Conservation (phyloP, 75 land plant species). For the Picea sitchensis region DNA sequence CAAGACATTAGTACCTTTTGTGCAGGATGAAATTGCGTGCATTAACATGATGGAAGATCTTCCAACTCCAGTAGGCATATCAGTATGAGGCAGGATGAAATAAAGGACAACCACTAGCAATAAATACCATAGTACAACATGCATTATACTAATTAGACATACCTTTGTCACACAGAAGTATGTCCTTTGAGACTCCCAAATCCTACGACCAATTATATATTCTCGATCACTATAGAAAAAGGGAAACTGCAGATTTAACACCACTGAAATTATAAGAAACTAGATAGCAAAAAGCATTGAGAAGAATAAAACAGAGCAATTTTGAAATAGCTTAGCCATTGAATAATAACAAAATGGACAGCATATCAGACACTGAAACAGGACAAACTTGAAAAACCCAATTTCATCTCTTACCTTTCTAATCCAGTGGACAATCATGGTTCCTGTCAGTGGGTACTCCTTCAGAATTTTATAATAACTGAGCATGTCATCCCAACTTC, state of each 20-base stretch:
- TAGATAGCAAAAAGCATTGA: background rate
- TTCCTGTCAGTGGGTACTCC: conserved; percentile 66
- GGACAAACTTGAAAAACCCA: too few relatives aligned
- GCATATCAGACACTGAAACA: too few relatives aligned
- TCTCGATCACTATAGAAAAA: conserved; percentile 95
- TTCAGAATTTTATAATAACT: conserved; percentile 45
- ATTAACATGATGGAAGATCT: too few relatives aligned
- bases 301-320: background rate
- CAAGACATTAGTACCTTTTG: too few relatives aligned
- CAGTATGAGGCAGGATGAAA: too few relatives aligned
- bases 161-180: conserved; percentile 94
- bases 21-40: too few relatives aligned
- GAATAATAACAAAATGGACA: too few relatives aligned
- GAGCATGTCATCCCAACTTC: conserved; percentile 95
- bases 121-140: too few relatives aligned
- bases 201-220: conserved; percentile 83
- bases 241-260: conserved; percentile 63
- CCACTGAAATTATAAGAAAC: too few relatives aligned
- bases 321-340: too few relatives aligned
- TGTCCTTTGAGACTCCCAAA: conserved; percentile 63
- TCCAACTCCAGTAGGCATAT: too few relatives aligned
- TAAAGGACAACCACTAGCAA: too few relatives aligned
- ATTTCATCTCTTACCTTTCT: conserved; percentile 54
- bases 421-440: conserved; percentile 82
- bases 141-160: conserved; percentile 9